phyloP scores from a whole-genome alignment of 1,139 yeast species.

The Diutina rugosa region DNA sequence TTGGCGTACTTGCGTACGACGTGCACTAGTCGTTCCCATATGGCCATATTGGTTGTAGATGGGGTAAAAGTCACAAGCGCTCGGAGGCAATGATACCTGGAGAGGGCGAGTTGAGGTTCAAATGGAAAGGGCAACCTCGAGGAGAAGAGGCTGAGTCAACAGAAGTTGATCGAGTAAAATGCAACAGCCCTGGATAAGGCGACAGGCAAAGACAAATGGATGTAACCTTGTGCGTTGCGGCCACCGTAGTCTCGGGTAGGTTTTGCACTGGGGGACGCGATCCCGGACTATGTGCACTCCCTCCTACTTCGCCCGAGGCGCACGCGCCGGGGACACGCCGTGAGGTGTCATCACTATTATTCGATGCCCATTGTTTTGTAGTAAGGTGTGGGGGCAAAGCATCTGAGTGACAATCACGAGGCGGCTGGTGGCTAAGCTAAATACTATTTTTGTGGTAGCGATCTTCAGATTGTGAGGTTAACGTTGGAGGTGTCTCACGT shows the following conservation, averaged over 20 bases:
- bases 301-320: background rate
- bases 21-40: background rate
- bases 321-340: background rate
- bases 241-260: background rate
- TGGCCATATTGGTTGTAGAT: background rate
- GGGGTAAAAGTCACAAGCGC: background rate
- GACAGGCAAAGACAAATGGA: background rate
- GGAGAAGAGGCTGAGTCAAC: too few species aligned
- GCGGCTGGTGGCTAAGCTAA: background rate
- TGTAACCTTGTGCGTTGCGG: background rate
- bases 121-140: too few species aligned
- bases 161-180: too few species aligned
- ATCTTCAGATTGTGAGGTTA: too few species aligned
- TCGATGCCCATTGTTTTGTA: background rate
- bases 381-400: background rate
- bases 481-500: too few species aligned
- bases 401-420: too few species aligned
- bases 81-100: background rate
- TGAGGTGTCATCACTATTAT: background rate
- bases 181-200: background rate
- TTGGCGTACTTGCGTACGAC: constrained; percentile 1
- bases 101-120: background rate
- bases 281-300: background rate
- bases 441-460: too few species aligned
- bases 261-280: background rate